Evolutionary conservation across 768 basidiomycete genomes (phyloP), one percentile per base, ranked within the genome.

Genomic region (Suillus alpinus): DNA sequence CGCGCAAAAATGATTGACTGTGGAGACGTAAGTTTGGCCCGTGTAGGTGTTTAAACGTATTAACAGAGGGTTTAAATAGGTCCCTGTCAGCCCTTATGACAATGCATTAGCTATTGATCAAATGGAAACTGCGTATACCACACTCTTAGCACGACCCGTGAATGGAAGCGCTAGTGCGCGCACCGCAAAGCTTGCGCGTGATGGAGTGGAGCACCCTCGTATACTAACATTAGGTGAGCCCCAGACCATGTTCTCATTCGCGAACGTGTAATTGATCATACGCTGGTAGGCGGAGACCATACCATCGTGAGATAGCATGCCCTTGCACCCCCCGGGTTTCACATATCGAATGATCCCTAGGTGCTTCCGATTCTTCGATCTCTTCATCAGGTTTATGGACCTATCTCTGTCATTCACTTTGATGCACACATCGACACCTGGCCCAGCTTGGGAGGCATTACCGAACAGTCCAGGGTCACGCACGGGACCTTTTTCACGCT

Each of bases 401-500:
- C 88, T 0, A 81, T 89, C 47, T 85, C 85, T 41, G 87, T 88
- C 46, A 88, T 91, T 49, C 90, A 92, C 69, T 89, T 91, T 64
- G 89, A 91, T 67, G 86, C 78, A 23, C 85, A 86, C 63, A 72
- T 82, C 74, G 87, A 89, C 68, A 88, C 88, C 7, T 57, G 56
- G 43, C 71, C 69, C 10, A 37, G 51, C 23, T 8, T 9, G 12
- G 47, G 58, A 29, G 76, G 71, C 18, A 77, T 67, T 5, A 81
- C 80, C 20, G 79, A 76, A 34, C 85, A 84, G 71, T 85, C 83
- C 60, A 84, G 78, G 61, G 78, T 91, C 40, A 92, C 84, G 0
- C 91, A 94, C 67, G 91, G 91, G 47, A 88, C 86, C 0, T 92
- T 91, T 77, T 93, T 92, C 77, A 84, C 84, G 73, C 76, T 90